These are phyloP conservation scores for Sporothrix sp. DNA, from an alignment of 2,329 filamentous ascomycete genomes.

Conservation along the genomic window DNA sequence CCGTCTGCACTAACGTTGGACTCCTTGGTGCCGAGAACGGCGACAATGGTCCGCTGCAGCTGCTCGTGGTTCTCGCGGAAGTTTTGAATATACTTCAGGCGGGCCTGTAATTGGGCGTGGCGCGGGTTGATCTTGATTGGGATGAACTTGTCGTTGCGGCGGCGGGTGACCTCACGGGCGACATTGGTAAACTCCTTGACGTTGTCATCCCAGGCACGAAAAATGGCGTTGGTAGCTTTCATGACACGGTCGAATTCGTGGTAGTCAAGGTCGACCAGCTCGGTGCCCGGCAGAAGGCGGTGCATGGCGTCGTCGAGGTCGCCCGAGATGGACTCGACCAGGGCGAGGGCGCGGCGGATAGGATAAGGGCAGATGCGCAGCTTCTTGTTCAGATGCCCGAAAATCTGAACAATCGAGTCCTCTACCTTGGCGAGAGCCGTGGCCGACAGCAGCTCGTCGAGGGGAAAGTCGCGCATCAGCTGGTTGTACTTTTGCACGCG, in stretches of 20 bases:
- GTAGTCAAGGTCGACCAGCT: conserved; percentile 87
- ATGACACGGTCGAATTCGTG: conserved; percentile 81
- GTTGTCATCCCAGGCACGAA: conserved; percentile 88
- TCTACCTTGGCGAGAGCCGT: conserved; percentile 81
- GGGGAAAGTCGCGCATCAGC: conserved; percentile 93
- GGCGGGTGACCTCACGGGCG: conserved; percentile 84
- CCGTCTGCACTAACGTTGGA: conserved; percentile 41
- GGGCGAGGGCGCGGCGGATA: conserved; percentile 75
- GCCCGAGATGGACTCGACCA: conserved; percentile 94
- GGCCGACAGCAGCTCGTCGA: conserved; percentile 88
- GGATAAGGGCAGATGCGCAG: conserved; percentile 93
- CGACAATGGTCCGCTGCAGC: conserved; percentile 89
- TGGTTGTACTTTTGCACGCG: conserved; percentile 98
- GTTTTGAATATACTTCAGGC: conserved; percentile 84
- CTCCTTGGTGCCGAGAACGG: conserved; percentile 75
- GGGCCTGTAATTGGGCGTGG: conserved; percentile 80
- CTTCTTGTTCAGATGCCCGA: conserved; percentile 94
- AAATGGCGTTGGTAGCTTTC: conserved; percentile 74
- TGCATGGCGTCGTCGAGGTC: conserved; percentile 85
- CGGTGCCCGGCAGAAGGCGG: conserved; percentile 71
- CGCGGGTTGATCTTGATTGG: conserved; percentile 90
- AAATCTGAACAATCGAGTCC: conserved; percentile 82
- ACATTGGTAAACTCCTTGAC: conserved; percentile 98
- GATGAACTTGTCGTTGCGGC: conserved; percentile 95
- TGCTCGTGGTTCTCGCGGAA: conserved; percentile 98